Evolutionary conservation across 140 eudicot genomes (phyloP).

Genomic region (Senecio squalidus): DNA sequence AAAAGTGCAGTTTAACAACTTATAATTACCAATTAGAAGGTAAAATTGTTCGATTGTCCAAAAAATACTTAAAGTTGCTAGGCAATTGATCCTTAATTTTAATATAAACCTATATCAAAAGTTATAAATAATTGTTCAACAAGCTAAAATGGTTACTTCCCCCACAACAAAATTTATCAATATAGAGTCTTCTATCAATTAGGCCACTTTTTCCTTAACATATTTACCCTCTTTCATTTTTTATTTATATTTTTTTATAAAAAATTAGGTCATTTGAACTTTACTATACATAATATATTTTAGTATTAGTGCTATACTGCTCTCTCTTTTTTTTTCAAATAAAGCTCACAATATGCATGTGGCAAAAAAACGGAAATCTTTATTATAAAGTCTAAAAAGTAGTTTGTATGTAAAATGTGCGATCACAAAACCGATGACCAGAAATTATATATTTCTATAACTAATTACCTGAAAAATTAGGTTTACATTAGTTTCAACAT

Average conservation of each 20-base stretch:
- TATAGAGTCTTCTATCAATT: constrained; percentile 10
- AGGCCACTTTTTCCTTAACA: constrained; percentile 16
- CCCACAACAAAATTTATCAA: constrained; percentile 9
- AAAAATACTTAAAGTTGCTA: too few species aligned
- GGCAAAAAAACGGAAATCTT: too few species aligned
- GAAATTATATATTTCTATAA: constrained; percentile 1
- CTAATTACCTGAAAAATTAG: constrained; percentile 26
- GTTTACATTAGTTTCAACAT: constrained; percentile 23
- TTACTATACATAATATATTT: not conserved
- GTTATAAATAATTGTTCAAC: not conserved
- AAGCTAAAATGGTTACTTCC: not conserved
- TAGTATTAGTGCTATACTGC: too few species aligned
- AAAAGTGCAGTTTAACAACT: too few species aligned
- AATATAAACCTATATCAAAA: not conserved
- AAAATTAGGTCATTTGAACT: constrained; percentile 13
- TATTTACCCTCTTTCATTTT: constrained; percentile 14
- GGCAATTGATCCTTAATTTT: too few species aligned
- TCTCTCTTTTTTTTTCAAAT: too few species aligned
- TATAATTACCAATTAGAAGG: too few species aligned
- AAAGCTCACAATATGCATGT: too few species aligned
- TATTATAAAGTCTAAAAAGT: too few species aligned
- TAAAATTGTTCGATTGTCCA: too few species aligned
- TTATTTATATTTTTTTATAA: not conserved
- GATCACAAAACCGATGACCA: too few species aligned
- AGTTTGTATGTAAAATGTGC: too few species aligned